Evolutionary conservation across 768 basidiomycete species (phyloP).

Genomic region (Gelatoporia subvermispora): DNA sequence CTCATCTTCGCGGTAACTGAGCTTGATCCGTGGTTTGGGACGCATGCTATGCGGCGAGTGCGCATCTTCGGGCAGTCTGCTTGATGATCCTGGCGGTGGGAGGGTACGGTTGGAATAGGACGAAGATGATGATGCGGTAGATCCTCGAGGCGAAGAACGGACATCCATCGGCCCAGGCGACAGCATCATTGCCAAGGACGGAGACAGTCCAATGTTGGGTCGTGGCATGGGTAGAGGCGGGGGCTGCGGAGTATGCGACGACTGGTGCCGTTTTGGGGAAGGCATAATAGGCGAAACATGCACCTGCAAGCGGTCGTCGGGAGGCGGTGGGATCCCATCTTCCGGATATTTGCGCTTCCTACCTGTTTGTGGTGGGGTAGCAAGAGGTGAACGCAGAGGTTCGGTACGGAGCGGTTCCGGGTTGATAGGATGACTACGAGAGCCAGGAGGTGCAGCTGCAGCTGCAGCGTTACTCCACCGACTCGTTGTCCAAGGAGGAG

Average conservation of each 20-base stretch:
- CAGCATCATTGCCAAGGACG: conserved; percentile 59
- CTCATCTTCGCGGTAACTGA: too few species aligned
- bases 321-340: conserved; percentile 11
- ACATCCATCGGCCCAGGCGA: conserved; percentile 36
- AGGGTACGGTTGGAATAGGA: too few species aligned
- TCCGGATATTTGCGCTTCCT: conserved; percentile 33
- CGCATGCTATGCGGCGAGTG: too few species aligned
- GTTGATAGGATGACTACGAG: conserved; percentile 14
- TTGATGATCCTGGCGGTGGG: too few species aligned
- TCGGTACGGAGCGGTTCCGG: not conserved
- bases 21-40: too few species aligned
- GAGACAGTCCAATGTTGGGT: conserved; percentile 42
- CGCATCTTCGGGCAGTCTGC: too few species aligned
- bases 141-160: conserved; percentile 17
- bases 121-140: too few species aligned
- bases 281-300: conserved; percentile 10
- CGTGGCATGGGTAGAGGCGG: conserved; percentile 28
- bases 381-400: conserved; percentile 9
- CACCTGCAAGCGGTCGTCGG: conserved; percentile 13
- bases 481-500: conserved; percentile 32
- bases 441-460: conserved; percentile 22
- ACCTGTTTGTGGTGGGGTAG: conserved; percentile 8
- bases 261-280: conserved; percentile 22
- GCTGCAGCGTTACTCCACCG: conserved; percentile 28
- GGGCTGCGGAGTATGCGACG: conserved; percentile 17